These are phyloP conservation scores for Laguncularia racemosa DNA, from an alignment of 345 rosid genomes.

Conservation along the genomic window DNA sequence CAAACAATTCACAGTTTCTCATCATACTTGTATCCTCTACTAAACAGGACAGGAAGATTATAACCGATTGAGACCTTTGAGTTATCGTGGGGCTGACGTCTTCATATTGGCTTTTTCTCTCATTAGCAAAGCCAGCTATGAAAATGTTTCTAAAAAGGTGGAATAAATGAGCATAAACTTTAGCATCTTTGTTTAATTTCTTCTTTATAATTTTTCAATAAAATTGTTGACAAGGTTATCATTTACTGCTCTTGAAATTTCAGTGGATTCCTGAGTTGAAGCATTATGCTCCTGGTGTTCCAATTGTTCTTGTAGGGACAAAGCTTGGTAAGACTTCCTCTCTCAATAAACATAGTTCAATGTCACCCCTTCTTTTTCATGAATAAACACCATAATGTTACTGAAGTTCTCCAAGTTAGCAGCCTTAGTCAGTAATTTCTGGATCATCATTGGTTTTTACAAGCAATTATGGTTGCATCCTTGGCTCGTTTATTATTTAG, in stretches of 20 bases:
- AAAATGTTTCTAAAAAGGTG: constrained; percentile 93
- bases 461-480: no score
- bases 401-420: no score
- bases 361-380: no score
- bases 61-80: constrained; percentile 76
- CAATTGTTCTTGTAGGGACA: constrained; percentile 82
- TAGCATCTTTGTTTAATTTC: background rate
- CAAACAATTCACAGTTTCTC: no score
- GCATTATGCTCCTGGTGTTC: constrained; percentile 92
- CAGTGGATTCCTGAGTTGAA: constrained; percentile 96
- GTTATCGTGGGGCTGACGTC: constrained; percentile 90
- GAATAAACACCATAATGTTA: no score
- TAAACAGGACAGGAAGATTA: constrained; percentile 90
- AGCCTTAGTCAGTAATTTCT: no score
- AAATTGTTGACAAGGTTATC: background rate
- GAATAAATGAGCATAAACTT: background rate
- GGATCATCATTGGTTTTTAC: no score
- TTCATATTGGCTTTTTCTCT: constrained; percentile 94
- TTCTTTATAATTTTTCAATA: constrained; percentile 5
- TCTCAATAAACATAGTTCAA: background rate
- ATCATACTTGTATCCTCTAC: background rate
- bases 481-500: no score
- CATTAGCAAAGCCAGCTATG: constrained; percentile 99
- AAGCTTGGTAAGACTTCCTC: constrained; percentile 50
- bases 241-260: constrained; percentile 7